Conservation (phyloP, 345 rosid genomes). For the Lenwebbia sp. region DNA sequence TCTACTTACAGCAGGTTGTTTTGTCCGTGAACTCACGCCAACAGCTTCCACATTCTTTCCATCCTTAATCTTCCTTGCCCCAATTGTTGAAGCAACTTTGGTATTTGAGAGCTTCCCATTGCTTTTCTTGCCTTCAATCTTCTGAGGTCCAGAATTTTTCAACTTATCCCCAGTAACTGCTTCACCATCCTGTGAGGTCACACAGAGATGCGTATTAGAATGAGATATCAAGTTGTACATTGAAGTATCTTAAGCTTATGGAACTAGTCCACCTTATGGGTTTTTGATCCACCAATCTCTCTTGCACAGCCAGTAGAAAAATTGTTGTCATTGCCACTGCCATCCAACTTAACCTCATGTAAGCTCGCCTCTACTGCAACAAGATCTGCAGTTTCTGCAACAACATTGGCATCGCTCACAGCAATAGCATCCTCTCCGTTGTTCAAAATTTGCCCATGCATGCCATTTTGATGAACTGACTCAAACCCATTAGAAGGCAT, state of each 20-base stretch:
- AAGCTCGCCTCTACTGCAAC: conserved; percentile 14
- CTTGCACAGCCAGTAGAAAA: conserved; percentile 7
- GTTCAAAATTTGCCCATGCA: conserved; percentile 15
- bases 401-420: conserved; percentile 12
- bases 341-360: conserved; percentile 22
- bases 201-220: neutral
- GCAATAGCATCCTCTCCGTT: conserved; percentile 19
- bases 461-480: conserved; percentile 46
- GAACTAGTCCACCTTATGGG: conserved; percentile 28
- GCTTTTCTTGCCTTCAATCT: conserved; percentile 36
- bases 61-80: conserved; percentile 33
- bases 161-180: conserved; percentile 18
- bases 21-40: conserved; percentile 21
- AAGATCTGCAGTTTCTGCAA: conserved; percentile 6
- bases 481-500: conserved; percentile 31
- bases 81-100: conserved; percentile 32
- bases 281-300: conserved; percentile 16
- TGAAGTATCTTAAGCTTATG: neutral
- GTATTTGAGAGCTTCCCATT: conserved; percentile 31
- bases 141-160: conserved; percentile 22
- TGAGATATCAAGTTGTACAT: neutral
- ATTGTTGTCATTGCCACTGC: conserved; percentile 2
- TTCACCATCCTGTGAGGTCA: conserved; percentile 29
- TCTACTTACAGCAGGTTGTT: conserved; percentile 39
- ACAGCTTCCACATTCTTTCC: conserved; percentile 39